phyloP scores from a whole-genome alignment of 768 basidiomycete genomes.

The Tylopilus felleus region DNA sequence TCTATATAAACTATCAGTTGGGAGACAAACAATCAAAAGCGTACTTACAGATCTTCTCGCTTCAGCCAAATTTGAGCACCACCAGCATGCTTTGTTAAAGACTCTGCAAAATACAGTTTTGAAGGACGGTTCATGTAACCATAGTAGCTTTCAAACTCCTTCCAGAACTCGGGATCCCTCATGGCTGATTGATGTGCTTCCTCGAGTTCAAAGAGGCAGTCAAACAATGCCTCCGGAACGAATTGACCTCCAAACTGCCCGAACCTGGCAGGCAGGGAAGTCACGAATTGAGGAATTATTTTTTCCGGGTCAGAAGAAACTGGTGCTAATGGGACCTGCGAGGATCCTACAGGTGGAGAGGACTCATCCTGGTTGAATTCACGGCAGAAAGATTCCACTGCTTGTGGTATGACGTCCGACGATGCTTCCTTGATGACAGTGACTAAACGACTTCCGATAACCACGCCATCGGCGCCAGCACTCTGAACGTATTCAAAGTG shows the following conservation, averaged over 20 bases:
- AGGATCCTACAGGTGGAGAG: conserved; percentile 11
- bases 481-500: conserved; percentile 86
- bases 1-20: conserved; percentile 36
- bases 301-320: conserved; percentile 7
- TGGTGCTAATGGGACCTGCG: not conserved
- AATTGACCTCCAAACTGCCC: conserved; percentile 97
- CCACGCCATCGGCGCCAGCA: conserved; percentile 93
- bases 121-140: conserved; percentile 96
- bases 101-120: conserved; percentile 86
- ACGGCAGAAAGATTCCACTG: conserved; percentile 71
- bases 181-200: conserved; percentile 85
- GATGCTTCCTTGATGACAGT: conserved; percentile 69
- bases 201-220: conserved; percentile 87
- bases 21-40: not conserved
- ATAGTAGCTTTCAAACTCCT: conserved; percentile 83
- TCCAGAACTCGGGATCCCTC: conserved; percentile 87
- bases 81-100: conserved; percentile 83
- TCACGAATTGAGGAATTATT: conserved; percentile 31
- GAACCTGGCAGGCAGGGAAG: conserved; percentile 75
- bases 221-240: conserved; percentile 95
- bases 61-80: conserved; percentile 99
- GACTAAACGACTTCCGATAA: conserved; percentile 87
- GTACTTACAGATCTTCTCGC: conserved; percentile 80
- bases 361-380: conserved; percentile 52
- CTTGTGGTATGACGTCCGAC: conserved; percentile 42